Conservation (phyloP, 768 basidiomycete genomes). For the Paxillus ammoniavirescens region DNA sequence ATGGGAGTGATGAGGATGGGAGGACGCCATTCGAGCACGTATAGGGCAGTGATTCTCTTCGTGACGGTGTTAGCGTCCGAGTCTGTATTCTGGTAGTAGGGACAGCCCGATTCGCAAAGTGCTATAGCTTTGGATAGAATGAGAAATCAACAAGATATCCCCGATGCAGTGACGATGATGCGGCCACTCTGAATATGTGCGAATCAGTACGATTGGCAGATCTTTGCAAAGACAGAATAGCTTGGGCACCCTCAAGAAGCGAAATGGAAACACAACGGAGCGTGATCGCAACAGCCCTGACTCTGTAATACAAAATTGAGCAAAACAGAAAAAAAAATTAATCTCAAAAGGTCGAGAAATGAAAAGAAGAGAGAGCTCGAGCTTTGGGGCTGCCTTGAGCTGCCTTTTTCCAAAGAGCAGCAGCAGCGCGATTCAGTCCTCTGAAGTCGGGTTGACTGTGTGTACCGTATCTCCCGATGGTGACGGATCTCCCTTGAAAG, state of each 20-base stretch:
- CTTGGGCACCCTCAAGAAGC: not conserved
- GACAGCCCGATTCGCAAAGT: conserved; percentile 3
- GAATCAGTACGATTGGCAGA: conserved; percentile 13
- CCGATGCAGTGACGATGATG: conserved; percentile 14
- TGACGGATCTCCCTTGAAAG: conserved; percentile 45
- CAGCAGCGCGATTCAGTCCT: too few species aligned
- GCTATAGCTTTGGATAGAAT: conserved; percentile 14
- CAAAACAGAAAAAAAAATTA: not conserved
- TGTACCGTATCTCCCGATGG: conserved; percentile 68
- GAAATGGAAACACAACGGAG: conserved; percentile 8
- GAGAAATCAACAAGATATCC: conserved; percentile 9
- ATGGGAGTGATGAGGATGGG: conserved; percentile 38
- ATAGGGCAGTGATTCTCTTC: not conserved
- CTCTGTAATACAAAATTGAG: not conserved
- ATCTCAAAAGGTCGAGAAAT: not conserved
- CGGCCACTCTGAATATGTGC: not conserved
- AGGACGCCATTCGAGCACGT: conserved; percentile 42
- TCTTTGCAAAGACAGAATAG: conserved; percentile 5
- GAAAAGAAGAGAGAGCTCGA: conserved; percentile 14
- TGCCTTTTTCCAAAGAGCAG: too few species aligned
- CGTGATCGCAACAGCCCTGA: not conserved
- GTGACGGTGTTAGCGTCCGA: conserved; percentile 3
- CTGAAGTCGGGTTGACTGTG: conserved; percentile 32
- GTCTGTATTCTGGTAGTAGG: not conserved
- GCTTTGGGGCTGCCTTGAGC: conserved; percentile 12